Conservation (phyloP, 495 filamentous ascomycete genomes). For the Xylaria venustula region DNA sequence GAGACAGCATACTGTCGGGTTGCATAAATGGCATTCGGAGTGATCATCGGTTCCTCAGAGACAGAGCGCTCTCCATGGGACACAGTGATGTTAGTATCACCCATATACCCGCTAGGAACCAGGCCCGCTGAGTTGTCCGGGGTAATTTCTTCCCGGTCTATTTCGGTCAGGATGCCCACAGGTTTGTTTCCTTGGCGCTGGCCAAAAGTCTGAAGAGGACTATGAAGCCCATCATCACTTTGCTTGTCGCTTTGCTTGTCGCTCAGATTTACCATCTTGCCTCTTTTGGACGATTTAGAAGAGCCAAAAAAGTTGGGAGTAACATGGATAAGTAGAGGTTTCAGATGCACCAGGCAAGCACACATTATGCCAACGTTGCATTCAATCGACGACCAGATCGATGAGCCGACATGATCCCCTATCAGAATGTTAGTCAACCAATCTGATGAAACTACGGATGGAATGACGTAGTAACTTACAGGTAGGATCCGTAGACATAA, state of each 20-base stretch:
- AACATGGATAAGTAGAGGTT: slow-evolving; percentile 50
- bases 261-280: background rate
- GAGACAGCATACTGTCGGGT: background rate
- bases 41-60: background rate
- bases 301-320: slow-evolving; percentile 53
- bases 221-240: background rate
- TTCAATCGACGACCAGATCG: slow-evolving; percentile 25
- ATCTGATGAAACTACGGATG: background rate
- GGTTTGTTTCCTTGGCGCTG: background rate
- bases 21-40: background rate
- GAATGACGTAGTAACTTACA: background rate
- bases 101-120: background rate
- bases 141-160: background rate
- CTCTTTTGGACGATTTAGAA: background rate
- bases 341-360: slow-evolving; percentile 24
- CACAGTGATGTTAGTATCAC: background rate
- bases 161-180: background rate
- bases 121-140: background rate
- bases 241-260: background rate
- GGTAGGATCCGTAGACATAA: background rate
- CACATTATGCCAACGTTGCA: slow-evolving; percentile 26
- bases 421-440: background rate
- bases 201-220: background rate
- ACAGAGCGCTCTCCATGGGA: background rate
- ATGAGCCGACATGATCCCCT: background rate